Evolutionary conservation across 169 alveolate species (phyloP).

Genomic region (Cryptosporidium canis): DNA sequence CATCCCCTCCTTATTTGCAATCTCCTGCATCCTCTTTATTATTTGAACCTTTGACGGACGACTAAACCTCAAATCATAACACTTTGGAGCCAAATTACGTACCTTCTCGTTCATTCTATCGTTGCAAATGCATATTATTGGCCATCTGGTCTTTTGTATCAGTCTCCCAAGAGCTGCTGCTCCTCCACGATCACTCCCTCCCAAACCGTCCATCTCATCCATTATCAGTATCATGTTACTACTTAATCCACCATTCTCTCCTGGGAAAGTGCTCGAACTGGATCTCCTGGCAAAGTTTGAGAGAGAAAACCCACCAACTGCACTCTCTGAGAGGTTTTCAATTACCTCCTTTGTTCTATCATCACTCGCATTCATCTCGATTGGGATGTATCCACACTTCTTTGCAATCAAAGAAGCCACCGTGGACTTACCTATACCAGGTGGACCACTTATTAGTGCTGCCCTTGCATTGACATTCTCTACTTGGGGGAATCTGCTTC

Average conservation of each 20-base stretch:
- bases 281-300: constrained; percentile 50
- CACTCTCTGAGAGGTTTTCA: constrained; percentile 82
- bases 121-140: constrained; percentile 97
- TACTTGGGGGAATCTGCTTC: constrained; percentile 60
- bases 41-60: constrained; percentile 88
- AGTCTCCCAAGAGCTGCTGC: constrained; percentile 92
- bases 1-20: constrained; percentile 89
- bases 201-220: constrained; percentile 99
- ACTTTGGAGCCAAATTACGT: constrained; percentile 88
- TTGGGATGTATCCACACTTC: constrained; percentile 87
- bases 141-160: constrained; percentile 92
- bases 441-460: constrained; percentile 96
- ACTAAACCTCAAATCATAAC: constrained; percentile 92
- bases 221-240: constrained; percentile 85
- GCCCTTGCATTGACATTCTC: constrained; percentile 91
- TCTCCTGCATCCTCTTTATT: constrained; percentile 83
- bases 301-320: constrained; percentile 53
- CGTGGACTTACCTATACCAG: constrained; percentile 99
- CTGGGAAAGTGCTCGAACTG: background rate
- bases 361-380: constrained; percentile 97
- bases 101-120: constrained; percentile 91
- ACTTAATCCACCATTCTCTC: constrained; percentile 73
- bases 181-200: constrained; percentile 98
- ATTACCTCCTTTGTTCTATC: constrained; percentile 92
- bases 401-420: constrained; percentile 91